Evolutionary conservation across 257 asterid species (phyloP).

Genomic region (Sherardia arvensis): DNA sequence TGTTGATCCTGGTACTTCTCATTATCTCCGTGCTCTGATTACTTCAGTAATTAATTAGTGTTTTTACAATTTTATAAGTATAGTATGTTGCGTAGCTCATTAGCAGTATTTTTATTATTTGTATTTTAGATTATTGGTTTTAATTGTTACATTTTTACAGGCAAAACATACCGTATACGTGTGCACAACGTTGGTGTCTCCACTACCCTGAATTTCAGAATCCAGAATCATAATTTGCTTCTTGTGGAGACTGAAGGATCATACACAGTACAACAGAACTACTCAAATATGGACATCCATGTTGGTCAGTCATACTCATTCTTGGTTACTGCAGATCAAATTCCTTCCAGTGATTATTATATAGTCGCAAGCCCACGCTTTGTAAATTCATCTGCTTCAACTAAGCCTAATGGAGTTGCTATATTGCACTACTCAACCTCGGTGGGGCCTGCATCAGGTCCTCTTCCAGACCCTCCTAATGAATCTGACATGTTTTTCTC

Average conservation of each 20-base stretch:
- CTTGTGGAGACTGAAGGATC: constrained; percentile 97
- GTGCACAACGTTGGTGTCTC: constrained; percentile 80
- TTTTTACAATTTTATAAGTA: not conserved
- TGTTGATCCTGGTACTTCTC: constrained; percentile 70
- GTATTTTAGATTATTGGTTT: not conserved
- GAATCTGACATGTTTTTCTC: constrained; percentile 79
- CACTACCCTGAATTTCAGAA: constrained; percentile 89
- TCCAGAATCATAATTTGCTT: constrained; percentile 77
- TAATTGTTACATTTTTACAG: constrained; percentile 36
- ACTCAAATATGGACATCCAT: constrained; percentile 84
- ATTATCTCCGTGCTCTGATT: not conserved
- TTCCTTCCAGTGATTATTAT: constrained; percentile 68
- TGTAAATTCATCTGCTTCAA: constrained; percentile 39
- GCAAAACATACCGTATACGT: constrained; percentile 78
- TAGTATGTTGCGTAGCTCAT: not conserved
- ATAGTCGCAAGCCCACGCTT: constrained; percentile 86
- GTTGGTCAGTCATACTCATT: constrained; percentile 96
- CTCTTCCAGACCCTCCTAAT: constrained; percentile 92
- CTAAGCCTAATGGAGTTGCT: constrained; percentile 70
- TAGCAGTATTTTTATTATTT: not conserved
- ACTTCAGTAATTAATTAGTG: not conserved
- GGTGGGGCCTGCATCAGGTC: constrained; percentile 80
- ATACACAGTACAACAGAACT: constrained; percentile 81
- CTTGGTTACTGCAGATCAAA: constrained; percentile 85
- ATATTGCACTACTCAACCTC: constrained; percentile 80